Conservation (phyloP, 2,329 filamentous ascomycete species). For the Paracoccidioides brasiliensis region DNA sequence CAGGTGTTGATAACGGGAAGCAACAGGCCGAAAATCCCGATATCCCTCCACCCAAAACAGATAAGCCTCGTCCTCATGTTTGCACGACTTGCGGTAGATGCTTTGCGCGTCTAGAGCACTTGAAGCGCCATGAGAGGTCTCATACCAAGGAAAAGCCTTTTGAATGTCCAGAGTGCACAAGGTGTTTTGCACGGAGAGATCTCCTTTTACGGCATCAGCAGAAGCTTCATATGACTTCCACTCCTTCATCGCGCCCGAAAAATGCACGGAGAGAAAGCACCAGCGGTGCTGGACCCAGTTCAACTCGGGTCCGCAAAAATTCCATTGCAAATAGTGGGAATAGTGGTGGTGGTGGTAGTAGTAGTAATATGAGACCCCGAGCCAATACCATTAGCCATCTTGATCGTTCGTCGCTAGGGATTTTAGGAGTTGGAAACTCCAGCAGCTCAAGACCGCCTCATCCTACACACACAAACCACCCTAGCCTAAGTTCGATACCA, state of each 20-base stretch:
- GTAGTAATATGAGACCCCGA: conserved; percentile 61
- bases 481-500: conserved; percentile 56
- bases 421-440: conserved; percentile 30
- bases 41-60: conserved; percentile 57
- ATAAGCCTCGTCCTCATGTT: conserved; percentile 91
- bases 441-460: conserved; percentile 16
- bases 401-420: conserved; percentile 60
- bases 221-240: conserved; percentile 89
- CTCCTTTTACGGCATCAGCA: conserved; percentile 90
- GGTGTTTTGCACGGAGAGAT: conserved; percentile 91
- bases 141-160: conserved; percentile 99
- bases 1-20: conserved; percentile 1
- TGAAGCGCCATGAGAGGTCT: conserved; percentile 95
- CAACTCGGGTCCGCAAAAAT: conserved; percentile 76
- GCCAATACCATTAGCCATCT: conserved; percentile 96
- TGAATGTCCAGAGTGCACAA: conserved; percentile 83
- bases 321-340: conserved; percentile 55
- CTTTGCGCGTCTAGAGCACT: conserved; percentile 86
- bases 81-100: conserved; percentile 84
- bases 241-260: conserved; percentile 72
- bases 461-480: conserved; percentile 53
- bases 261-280: conserved; percentile 76
- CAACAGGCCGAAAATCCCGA: conserved; percentile 8
- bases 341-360: conserved; percentile 20
- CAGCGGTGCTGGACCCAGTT: conserved; percentile 55